A percentile compares a stretch with the other conserved stretches of the same genome.
phyloP scores from a whole-genome alignment of 805 yeast species.

The Saccharomyces eubayanus region DNA sequence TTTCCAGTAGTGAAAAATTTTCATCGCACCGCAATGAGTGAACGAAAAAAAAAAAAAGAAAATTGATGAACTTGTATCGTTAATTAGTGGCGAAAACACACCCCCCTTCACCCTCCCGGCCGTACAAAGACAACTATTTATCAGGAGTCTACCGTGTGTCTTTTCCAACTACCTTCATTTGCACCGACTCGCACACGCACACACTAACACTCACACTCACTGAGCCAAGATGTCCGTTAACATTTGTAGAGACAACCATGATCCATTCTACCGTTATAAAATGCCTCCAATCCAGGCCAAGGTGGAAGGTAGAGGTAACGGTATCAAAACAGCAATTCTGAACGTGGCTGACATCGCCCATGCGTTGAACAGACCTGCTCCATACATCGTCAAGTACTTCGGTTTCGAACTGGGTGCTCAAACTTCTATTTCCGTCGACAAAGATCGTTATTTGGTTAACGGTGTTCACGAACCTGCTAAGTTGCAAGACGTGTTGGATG shows the following conservation, averaged over 20 bases:
- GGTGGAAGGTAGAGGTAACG: constrained; percentile 98
- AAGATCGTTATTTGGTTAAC: constrained; percentile 84
- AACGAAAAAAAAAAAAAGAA: not conserved
- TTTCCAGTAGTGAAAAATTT: not conserved
- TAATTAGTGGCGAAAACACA: not conserved
- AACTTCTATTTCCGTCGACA: constrained; percentile 68
- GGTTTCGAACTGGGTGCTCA: constrained; percentile 98
- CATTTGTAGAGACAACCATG: constrained; percentile 93
- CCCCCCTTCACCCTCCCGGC: not conserved
- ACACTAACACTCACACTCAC: not conserved
- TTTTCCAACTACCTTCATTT: not conserved
- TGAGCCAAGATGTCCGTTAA: constrained; percentile 67
- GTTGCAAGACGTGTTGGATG: constrained; percentile 89
- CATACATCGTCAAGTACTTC: constrained; percentile 86
- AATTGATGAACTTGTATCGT: not conserved
- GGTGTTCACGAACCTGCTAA: constrained; percentile 88
- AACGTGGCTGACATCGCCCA: constrained; percentile 90
- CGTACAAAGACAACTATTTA: not conserved
- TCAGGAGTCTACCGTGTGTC: not conserved
- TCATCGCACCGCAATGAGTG: not conserved
- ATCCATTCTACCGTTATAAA: constrained; percentile 98
- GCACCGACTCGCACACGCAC: not conserved
- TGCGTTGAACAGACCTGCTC: constrained; percentile 86
- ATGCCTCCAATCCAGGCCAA: constrained; percentile 97
- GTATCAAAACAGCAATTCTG: constrained; percentile 91